Evolutionary conservation across 2,329 filamentous ascomycete genomes (phyloP).

Genomic region (Trichoderma atroviride): DNA sequence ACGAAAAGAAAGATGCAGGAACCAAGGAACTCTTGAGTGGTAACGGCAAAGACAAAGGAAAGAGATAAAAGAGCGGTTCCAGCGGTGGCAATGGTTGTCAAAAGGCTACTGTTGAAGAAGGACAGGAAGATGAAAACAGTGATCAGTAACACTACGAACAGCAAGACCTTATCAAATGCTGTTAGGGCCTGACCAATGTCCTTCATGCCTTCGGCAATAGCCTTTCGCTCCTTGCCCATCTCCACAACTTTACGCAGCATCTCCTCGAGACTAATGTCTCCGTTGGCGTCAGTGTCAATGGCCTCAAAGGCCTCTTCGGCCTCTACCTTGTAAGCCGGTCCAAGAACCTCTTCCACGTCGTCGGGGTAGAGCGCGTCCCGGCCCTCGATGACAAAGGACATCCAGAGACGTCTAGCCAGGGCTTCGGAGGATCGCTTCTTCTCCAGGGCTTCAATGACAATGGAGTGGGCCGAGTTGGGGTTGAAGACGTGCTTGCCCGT

Average conservation of each 20-base stretch:
- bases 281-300: constrained; percentile 86
- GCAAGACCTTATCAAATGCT: constrained; percentile 84
- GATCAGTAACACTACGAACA: constrained; percentile 78
- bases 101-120: constrained; percentile 85
- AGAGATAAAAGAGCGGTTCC: constrained; percentile 90
- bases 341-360: constrained; percentile 87
- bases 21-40: constrained; percentile 91
- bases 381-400: constrained; percentile 94
- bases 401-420: constrained; percentile 93
- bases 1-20: constrained; percentile 98
- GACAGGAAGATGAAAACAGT: constrained; percentile 84
- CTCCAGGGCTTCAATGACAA: constrained; percentile 87
- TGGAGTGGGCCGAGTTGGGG: constrained; percentile 83
- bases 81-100: constrained; percentile 82
- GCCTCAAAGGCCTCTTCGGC: constrained; percentile 83
- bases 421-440: constrained; percentile 83
- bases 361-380: constrained; percentile 76
- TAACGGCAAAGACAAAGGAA: constrained; percentile 95
- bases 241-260: constrained; percentile 88
- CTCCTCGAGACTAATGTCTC: constrained; percentile 92
- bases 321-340: constrained; percentile 69
- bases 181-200: constrained; percentile 94
- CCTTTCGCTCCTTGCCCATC: constrained; percentile 82
- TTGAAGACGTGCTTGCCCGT: constrained; percentile 96
- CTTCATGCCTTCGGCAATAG: constrained; percentile 91